Evolutionary conservation across 495 filamentous ascomycete genomes (phyloP), one percentile per base, ranked within the genome.

Genomic region (Jackrogersella minutella): DNA sequence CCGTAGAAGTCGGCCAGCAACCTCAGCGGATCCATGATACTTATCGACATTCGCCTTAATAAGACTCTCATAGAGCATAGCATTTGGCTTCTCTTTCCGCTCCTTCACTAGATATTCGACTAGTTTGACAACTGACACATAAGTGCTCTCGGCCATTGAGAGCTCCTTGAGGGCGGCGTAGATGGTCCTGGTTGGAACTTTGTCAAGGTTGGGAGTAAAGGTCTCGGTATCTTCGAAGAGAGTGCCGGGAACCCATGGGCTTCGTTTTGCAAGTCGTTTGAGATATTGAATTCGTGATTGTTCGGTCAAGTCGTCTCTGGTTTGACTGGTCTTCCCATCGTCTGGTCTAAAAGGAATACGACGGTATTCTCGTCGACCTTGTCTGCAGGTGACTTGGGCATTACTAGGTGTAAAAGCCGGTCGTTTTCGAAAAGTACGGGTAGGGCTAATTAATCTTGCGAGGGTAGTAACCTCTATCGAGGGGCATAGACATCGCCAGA

Each of bases 401-500:
- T 52, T 58, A 36, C 54, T 16, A 31, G 40, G 8, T 22, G 50
- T 33, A 26, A 62, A 46, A 31, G 39, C 50, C 16, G 55, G n/a
- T 50, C 62, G 46, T 22, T 51, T 57, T 62, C 51, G 68, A 55
- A 46, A 31, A 49, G 19, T 26, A 30, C 43, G 66, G 52, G 54
- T 53, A 41, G 57, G 47, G n/a, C 41, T 22, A 26, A 74, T 46
- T 5, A 73, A 62, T 49, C 64, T 73, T 16, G 66, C 58, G 31
- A 79, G 62, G 0, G 74, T 61, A 5, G 64, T 39, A 1, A 76
- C 39, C 58, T 81, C 79, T 57, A 87, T 80, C 46, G 83, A 86
- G 33, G 87, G 88, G 75, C 87, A 89, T 24, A 91, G 77, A 75
- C 83, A 88, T 69, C 85, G 84, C 87, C 86, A 90, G 41, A 91